Base-by-base conservation (phyloP, 1,284 basidiomycete species). In the Wolfiporia cocos region DNA sequence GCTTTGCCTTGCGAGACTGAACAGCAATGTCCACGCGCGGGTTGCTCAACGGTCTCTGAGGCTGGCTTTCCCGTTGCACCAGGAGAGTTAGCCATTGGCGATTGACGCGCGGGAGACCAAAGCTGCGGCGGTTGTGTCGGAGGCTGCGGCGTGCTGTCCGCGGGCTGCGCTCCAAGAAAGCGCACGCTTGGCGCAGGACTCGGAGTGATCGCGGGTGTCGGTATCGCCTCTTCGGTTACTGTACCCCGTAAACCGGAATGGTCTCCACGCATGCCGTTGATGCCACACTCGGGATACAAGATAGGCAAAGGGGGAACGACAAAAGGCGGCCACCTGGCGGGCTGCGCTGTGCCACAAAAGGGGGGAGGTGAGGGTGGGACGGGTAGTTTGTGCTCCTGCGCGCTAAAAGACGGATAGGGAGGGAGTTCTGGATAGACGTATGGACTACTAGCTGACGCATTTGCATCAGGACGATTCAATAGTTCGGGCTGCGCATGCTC, bases 1-100 rank as follows among this genome's bases (percentile, higher is more conserved):
- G 61, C 61, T 59, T 74, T 83, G 37, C 67, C 69, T 43, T 75
- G 64, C 3, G 67, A 53, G 9, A 76, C 55, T 5, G 74, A 66
- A 59, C 78, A 84, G 57, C 76, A 81, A n/a, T 42, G 20, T 9
- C 2, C 32, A 4, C 4, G 14, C 14, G 20, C 17, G 10, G 35
- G 14, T 20, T 19, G 38, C 14, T 5, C 10, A 23, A 5, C 5
- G 9, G 19, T 12, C 5, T 36, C 26, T 34, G 18, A 15, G 20
- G 34, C 20, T 26, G 33, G 31, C 14, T 14, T 17, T 17, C 29
- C 29, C 12, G 19, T 23, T 14, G 14, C 23, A 5, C 3, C 33
- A 3, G 17, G 32, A 28, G 31, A 11, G 10, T 5, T 34, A 26
- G n/a, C n/a, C n/a, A n/a, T n/a, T n/a, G n/a, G n/a, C n/a, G n/a